Evolutionary conservation across 129 eudicot genomes (phyloP).

Genomic region (Deinandra increscens): DNA sequence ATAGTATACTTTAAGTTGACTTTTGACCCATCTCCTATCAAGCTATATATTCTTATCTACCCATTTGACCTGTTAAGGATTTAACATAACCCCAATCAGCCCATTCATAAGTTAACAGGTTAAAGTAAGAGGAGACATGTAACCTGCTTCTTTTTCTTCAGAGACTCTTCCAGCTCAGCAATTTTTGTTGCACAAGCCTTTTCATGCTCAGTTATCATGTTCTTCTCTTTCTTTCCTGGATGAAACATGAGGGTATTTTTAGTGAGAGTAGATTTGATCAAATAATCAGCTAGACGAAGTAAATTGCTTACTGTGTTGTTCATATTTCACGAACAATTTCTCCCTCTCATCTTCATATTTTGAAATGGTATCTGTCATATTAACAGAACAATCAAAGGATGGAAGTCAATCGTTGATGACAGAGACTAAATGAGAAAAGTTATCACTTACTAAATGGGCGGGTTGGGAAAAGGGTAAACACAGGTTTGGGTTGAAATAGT

Average conservation of each 20-base stretch:
- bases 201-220: slow-evolving; percentile 64
- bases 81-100: background rate
- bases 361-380: slow-evolving; percentile 58
- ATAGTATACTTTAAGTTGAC: background rate
- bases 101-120: background rate
- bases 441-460: background rate
- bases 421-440: slow-evolving; percentile 4
- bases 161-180: slow-evolving; percentile 75
- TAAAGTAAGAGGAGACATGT: background rate
- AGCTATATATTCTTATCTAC: background rate
- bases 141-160: slow-evolving; percentile 95
- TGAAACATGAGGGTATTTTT: slow-evolving; percentile 15
- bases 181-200: slow-evolving; percentile 63
- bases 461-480: background rate
- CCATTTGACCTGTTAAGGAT: background rate
- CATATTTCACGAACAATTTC: slow-evolving; percentile 62
- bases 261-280: background rate
- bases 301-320: slow-evolving; percentile 78
- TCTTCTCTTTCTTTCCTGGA: slow-evolving; percentile 95
- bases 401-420: background rate
- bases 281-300: background rate
- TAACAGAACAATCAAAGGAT: slow-evolving; percentile 11
- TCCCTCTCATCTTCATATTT: slow-evolving; percentile 93
- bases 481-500: background rate
- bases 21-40: background rate